These are phyloP conservation scores for Penicillium sp. DNA, from an alignment of 2,329 filamentous ascomycete genomes.

Conservation along the genomic window DNA sequence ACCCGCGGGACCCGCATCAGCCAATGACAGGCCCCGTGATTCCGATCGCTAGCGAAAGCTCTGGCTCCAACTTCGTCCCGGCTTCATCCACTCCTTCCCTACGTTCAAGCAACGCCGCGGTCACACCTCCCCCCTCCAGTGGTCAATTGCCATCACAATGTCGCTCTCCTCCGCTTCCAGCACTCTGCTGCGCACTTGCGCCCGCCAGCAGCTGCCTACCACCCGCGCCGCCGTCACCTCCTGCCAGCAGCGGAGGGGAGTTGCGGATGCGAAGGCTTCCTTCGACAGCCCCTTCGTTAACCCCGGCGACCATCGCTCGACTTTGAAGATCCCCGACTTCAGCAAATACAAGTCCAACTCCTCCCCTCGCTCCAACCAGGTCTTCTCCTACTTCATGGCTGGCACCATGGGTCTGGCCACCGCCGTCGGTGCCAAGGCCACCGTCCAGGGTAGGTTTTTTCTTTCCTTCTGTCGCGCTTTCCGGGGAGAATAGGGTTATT, in stretches of 20 bases:
- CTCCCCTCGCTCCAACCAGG: constrained; percentile 70
- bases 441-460: constrained; percentile 80
- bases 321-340: constrained; percentile 82
- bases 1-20: constrained; percentile 18
- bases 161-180: constrained; percentile 66
- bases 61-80: constrained; percentile 42
- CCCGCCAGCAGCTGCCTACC: constrained; percentile 48
- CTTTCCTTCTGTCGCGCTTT: not conserved
- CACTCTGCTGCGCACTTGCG: constrained; percentile 63
- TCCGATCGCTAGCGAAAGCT: constrained; percentile 44
- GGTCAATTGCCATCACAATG: constrained; percentile 35
- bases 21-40: constrained; percentile 44
- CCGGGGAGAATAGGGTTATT: not conserved
- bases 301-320: constrained; percentile 46
- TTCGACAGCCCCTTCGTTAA: constrained; percentile 59
- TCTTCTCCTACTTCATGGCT: constrained; percentile 98
- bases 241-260: constrained; percentile 44
- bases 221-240: constrained; percentile 43
- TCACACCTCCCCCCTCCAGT: constrained; percentile 31
- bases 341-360: constrained; percentile 77
- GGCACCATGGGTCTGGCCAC: constrained; percentile 89
- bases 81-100: constrained; percentile 36
- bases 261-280: constrained; percentile 42
- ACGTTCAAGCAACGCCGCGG: constrained; percentile 31
- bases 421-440: constrained; percentile 94